Conservation (phyloP, 2,329 filamentous ascomycete species). For the Hypoxylon sp. region DNA sequence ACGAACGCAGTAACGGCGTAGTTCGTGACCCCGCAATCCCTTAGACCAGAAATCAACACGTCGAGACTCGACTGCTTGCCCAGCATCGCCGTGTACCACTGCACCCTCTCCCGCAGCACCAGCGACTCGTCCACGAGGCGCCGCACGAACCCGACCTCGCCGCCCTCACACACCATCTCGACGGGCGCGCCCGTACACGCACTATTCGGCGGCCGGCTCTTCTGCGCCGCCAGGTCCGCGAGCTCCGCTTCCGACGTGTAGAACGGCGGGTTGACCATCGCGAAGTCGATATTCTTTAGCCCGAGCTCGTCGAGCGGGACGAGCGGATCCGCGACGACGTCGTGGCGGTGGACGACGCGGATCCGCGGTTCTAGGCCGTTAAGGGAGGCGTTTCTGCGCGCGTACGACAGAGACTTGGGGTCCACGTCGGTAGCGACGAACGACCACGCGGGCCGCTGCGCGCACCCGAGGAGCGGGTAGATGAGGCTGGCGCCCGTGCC, state of each 20-base stretch:
- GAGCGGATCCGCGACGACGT: constrained; percentile 62
- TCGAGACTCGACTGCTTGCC: constrained; percentile 81
- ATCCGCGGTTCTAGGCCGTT: constrained; percentile 77
- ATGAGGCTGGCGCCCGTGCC: constrained; percentile 93
- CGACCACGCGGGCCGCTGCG: constrained; percentile 68
- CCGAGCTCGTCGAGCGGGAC: constrained; percentile 71
- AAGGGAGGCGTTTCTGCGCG: constrained; percentile 71
- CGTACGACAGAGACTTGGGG: constrained; percentile 72
- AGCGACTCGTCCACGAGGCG: constrained; percentile 79
- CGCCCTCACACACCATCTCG: constrained; percentile 88
- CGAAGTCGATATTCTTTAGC: constrained; percentile 75
- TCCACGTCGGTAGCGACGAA: constrained; percentile 87
- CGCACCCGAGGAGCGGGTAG: constrained; percentile 85
- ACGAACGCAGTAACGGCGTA: constrained; percentile 85
- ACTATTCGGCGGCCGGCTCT: constrained; percentile 75
- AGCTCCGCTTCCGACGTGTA: constrained; percentile 82
- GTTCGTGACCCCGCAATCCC: constrained; percentile 72
- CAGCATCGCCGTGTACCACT: constrained; percentile 94
- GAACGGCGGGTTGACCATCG: constrained; percentile 96
- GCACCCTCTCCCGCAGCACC: constrained; percentile 67
- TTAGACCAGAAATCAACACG: constrained; percentile 69
- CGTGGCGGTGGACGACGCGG: constrained; percentile 67
- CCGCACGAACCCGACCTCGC: constrained; percentile 79
- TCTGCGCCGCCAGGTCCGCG: constrained; percentile 70
- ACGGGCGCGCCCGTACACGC: constrained; percentile 80